Conservation (phyloP, 176 grass and related monocot genomes). For the Miscanthus lutarioriparius region DNA sequence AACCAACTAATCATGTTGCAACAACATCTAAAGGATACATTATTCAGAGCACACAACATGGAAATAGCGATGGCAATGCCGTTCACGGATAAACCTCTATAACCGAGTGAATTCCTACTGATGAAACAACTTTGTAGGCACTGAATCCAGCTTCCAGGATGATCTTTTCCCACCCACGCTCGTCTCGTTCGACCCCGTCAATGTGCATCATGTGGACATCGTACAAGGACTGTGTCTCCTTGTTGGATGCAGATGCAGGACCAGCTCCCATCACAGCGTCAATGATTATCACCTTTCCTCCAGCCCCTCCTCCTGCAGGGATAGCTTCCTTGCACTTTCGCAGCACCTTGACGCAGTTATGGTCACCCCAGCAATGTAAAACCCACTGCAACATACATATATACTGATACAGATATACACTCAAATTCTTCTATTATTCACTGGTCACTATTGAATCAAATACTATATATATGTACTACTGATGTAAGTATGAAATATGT, state of each 20-base stretch:
- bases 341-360: neutral
- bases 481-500: too few species aligned
- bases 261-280: neutral
- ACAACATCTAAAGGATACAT: too few species aligned
- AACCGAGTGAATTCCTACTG: neutral
- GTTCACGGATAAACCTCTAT: neutral
- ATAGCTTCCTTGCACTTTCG: neutral
- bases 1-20: too few species aligned
- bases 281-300: conserved; percentile 5
- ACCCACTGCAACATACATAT: neutral
- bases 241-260: neutral
- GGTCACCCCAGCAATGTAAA: neutral
- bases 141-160: neutral
- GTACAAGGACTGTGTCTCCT: neutral
- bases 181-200: neutral
- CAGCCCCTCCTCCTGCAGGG: neutral
- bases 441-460: too few species aligned
- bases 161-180: neutral
- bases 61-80: too few species aligned
- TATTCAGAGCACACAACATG: too few species aligned
- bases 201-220: neutral
- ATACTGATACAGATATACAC: too few species aligned
- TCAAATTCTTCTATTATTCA: too few species aligned
- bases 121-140: neutral
- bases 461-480: too few species aligned